Conservation (phyloP, 2,329 filamentous ascomycete genomes). For the Eutypa lata region DNA sequence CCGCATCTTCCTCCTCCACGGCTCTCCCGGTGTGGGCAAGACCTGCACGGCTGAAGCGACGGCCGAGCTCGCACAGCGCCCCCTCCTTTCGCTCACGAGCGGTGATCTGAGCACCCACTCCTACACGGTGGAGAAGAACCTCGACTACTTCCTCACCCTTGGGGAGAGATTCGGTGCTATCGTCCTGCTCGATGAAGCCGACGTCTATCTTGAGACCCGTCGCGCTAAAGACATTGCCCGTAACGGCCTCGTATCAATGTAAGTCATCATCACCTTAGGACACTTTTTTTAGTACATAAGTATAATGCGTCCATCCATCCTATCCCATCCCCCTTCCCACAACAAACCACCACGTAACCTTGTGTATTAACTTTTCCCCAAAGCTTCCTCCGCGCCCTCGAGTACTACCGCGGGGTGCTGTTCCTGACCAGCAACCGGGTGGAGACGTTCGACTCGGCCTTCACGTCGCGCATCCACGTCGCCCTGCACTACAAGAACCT, state of each 20-base stretch:
- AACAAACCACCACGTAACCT: no score
- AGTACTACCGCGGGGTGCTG: constrained; percentile 49
- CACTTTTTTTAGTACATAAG: not conserved
- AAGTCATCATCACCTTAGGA: not conserved
- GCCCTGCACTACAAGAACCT: constrained; percentile 44
- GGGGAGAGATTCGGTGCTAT: constrained; percentile 49
- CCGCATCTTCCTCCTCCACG: constrained; percentile 49
- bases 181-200: constrained; percentile 57
- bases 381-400: constrained; percentile 46
- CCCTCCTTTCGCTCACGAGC: constrained; percentile 48
- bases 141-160: constrained; percentile 46
- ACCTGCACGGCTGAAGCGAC: constrained; percentile 55
- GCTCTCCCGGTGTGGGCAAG: constrained; percentile 54
- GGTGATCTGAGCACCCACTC: constrained; percentile 44
- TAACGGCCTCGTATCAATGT: constrained; percentile 45
- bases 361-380: no score
- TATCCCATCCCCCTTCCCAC: no score
- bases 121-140: constrained; percentile 37
- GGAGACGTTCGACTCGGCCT: constrained; percentile 44
- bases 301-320: no score
- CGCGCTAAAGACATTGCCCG: constrained; percentile 39
- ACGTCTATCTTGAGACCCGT: constrained; percentile 57
- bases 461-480: constrained; percentile 48
- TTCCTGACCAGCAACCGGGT: constrained; percentile 51
- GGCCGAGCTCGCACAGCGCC: constrained; percentile 47